These are phyloP conservation scores for Alloascoidea africana DNA, from an alignment of 805 yeast genomes.

Conservation along the genomic window DNA sequence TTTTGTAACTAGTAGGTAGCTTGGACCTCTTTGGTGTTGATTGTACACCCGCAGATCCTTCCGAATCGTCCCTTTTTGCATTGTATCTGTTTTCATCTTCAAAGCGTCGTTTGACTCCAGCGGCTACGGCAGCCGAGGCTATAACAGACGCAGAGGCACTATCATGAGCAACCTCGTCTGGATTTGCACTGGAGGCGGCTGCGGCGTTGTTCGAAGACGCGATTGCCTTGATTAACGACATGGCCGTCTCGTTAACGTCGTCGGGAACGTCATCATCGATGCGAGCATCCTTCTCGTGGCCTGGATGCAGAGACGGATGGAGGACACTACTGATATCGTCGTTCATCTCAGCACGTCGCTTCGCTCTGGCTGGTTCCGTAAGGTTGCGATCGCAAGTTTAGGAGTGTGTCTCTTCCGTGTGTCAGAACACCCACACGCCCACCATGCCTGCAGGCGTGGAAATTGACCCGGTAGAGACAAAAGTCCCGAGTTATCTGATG, in stretches of 20 bases:
- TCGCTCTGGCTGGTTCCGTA: too few relatives aligned
- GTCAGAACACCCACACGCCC: too few relatives aligned
- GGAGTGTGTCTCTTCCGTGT: too few relatives aligned
- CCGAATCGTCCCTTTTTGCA: neutral
- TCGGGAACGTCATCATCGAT: too few relatives aligned
- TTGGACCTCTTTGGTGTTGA: constrained; percentile 3
- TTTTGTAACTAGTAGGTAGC: neutral
- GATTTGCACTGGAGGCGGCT: neutral
- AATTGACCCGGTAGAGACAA: too few relatives aligned
- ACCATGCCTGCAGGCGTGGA: too few relatives aligned
- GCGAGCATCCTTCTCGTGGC: neutral
- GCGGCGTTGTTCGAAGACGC: neutral
- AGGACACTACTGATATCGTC: neutral
- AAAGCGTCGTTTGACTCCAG: neutral
- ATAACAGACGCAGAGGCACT: constrained; percentile 1
- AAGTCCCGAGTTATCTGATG: too few relatives aligned
- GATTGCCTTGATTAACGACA: neutral
- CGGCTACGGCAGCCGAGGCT: neutral
- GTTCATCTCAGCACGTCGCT: too few relatives aligned
- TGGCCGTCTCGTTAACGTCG: neutral
- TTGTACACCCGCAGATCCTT: neutral
- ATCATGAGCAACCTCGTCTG: neutral
- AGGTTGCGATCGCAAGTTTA: too few relatives aligned
- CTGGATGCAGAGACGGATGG: constrained; percentile 1
- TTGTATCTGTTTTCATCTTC: neutral